Evolutionary conservation across 768 basidiomycete species (phyloP), one percentile per base, ranked within the genome.

Genomic region (Rhodotorula sphaerocarpa): DNA sequence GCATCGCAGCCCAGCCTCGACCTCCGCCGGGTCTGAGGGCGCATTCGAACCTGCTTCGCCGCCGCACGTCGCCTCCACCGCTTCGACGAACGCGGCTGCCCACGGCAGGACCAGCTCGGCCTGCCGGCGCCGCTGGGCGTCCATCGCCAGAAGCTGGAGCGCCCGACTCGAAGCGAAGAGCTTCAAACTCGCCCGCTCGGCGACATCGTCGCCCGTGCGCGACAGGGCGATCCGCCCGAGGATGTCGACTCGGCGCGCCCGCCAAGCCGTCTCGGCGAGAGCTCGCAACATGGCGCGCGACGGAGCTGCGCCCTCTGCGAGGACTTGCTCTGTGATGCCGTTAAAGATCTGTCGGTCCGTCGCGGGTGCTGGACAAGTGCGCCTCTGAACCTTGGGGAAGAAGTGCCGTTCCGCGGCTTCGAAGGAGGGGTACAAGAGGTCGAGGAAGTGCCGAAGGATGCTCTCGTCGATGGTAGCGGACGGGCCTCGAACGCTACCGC

Each of bases 161-260:
- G 33, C 54, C 0, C 36, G 36, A 16, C 7, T 23, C 11, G 43
- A 7, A 1, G 48, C 57, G n/a, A 60, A 9, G 0, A 20, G 36
- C 36, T 9, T 25, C 18, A 59, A 47, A 7, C 45, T 53, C 10
- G 54, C 5, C 5, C 7, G 1, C 47, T 16, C 36, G 36, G 36
- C 36, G 36, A 39, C 3, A 1, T 43, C 14, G 0, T 36, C 25
- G 16, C 0, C n/a, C 6, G 31, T 7, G 2, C 7, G 28, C 7
- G 5, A 23, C 3, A 0, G 2, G 27, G 46, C 6, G 25, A 59
- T 21, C 1, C 3, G 1, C 3, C 11, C 31, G 44, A 65, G 43
- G 39, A 56, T 30, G 44, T 65, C 63, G 44, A 65, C 28, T 0
- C 58, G 46, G 20, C 55, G 30, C 1, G 63, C 63, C 2, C 58